These are phyloP conservation scores for Physaria fendleri DNA, from an alignment of 345 rosid genomes.

Conservation along the genomic window DNA sequence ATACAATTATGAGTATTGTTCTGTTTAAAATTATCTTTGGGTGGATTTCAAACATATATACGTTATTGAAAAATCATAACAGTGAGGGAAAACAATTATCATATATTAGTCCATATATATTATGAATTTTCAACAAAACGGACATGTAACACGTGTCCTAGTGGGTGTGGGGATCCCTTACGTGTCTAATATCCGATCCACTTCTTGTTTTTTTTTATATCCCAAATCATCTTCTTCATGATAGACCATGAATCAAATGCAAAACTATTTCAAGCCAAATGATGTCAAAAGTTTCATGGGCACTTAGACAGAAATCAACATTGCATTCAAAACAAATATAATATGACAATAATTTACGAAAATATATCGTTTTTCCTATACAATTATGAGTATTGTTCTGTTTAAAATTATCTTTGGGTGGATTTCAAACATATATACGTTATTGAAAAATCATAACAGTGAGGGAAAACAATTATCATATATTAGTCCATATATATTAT, in stretches of 20 bases:
- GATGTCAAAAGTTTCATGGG: too few relatives aligned
- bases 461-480: background rate
- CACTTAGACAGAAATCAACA: too few relatives aligned
- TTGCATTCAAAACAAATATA: too few relatives aligned
- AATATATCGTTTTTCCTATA: too few relatives aligned
- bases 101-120: background rate
- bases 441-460: background rate
- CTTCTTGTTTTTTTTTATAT: background rate
- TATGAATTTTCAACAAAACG: background rate
- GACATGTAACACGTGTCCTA: constrained; percentile 34
- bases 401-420: background rate
- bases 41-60: too few relatives aligned
- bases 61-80: background rate
- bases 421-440: too few relatives aligned
- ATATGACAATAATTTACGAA: too few relatives aligned
- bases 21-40: background rate
- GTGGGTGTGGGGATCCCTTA: constrained; percentile 5
- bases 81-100: background rate
- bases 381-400: background rate
- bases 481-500: background rate
- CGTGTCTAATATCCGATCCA: constrained; percentile 10
- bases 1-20: background rate
- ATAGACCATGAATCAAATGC: background rate
- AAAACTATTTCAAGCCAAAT: background rate
- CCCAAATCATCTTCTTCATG: background rate